These are phyloP conservation scores for Acanthamoeba sp. DNA, from an alignment of 208 protist genomes.

Conservation along the genomic window DNA sequence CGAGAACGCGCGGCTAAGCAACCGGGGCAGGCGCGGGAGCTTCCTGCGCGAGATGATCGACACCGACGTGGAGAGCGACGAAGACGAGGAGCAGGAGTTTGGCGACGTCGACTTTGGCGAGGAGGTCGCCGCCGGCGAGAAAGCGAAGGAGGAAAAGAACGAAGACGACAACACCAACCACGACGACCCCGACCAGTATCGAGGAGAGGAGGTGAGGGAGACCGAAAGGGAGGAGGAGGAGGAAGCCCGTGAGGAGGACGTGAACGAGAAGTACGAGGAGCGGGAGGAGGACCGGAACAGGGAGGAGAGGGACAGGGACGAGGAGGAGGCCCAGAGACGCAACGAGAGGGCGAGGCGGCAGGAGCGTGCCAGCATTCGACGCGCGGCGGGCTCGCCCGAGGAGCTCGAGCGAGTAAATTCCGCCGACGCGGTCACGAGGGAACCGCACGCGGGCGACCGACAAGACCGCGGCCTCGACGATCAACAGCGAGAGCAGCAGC, in stretches of 20 bases:
- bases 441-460: neutral
- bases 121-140: neutral
- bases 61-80: slow-evolving; percentile 30
- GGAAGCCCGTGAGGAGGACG: neutral
- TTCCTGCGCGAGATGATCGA: slow-evolving; percentile 61
- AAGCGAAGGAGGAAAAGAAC: neutral
- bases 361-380: neutral
- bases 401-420: neutral
- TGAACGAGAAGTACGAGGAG: neutral
- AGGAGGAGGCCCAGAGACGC: neutral
- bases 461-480: neutral
- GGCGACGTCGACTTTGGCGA: neutral
- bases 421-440: neutral
- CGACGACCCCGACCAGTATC: neutral
- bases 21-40: slow-evolving; percentile 1
- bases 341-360: neutral
- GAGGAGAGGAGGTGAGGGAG: neutral
- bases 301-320: neutral
- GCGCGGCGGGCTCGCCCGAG: neutral
- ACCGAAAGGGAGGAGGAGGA: neutral
- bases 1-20: slow-evolving; percentile 3
- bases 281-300: neutral
- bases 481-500: neutral
- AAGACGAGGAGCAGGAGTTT: neutral
- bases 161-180: neutral